These are phyloP conservation scores for Blastocystis sp. DNA, from an alignment of 352 stramenopile genomes.

Conservation along the genomic window DNA sequence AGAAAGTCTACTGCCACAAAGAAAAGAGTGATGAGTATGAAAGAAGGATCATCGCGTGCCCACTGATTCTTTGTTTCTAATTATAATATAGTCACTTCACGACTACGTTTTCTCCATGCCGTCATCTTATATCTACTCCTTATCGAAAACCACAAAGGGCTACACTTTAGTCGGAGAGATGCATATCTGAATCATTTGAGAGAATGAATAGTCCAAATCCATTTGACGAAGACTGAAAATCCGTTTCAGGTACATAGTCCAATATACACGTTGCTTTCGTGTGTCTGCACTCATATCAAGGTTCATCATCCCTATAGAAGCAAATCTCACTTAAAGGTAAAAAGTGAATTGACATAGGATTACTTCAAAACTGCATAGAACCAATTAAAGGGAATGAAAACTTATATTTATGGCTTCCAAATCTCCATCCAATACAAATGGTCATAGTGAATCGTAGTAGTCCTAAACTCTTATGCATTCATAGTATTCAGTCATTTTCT, in stretches of 20 bases:
- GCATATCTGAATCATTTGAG: slow-evolving; percentile 83
- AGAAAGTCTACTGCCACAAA: slow-evolving; percentile 77
- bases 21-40: slow-evolving; percentile 88
- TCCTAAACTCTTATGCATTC: no score
- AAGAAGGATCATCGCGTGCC: slow-evolving; percentile 92
- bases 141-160: not conserved
- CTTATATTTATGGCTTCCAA: no score
- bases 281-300: slow-evolving; percentile 27
- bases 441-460: no score
- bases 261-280: slow-evolving; percentile 31
- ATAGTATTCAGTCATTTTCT: no score
- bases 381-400: no score
- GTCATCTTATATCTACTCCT: slow-evolving; percentile 63
- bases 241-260: slow-evolving; percentile 76
- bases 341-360: no score
- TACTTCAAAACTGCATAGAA: no score
- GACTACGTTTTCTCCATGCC: slow-evolving; percentile 48
- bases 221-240: slow-evolving; percentile 81
- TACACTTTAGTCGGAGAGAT: slow-evolving; percentile 81
- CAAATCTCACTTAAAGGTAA: no score
- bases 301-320: slow-evolving; percentile 7
- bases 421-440: no score
- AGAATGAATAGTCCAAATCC: slow-evolving; percentile 82
- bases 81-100: not conserved
- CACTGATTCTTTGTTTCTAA: slow-evolving; percentile 95